Conservation (phyloP, 2,329 filamentous ascomycete species). For the Pseudocercospora cruenta region DNA sequence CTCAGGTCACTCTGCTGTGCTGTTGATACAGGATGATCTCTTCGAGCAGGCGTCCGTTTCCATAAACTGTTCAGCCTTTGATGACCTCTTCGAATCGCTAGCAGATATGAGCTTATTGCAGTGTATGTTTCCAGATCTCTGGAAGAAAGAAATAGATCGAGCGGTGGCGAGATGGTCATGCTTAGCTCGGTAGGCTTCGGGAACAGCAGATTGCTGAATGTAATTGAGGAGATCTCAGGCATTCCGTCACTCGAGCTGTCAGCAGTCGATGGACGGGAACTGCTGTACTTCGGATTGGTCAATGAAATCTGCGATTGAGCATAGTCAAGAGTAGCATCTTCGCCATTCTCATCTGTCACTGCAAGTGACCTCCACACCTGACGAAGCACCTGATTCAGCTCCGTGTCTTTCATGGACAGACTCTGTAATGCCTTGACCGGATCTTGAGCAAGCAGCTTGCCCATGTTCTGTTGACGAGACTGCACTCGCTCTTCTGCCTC, state of each 20-base stretch:
- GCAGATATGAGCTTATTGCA: slow-evolving; percentile 81
- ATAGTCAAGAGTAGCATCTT: slow-evolving; percentile 76
- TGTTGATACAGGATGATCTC: slow-evolving; percentile 63
- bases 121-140: slow-evolving; percentile 80
- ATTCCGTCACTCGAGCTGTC: slow-evolving; percentile 39
- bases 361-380: slow-evolving; percentile 80
- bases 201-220: slow-evolving; percentile 81
- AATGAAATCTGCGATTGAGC: slow-evolving; percentile 78
- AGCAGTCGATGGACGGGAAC: slow-evolving; percentile 45
- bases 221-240: slow-evolving; percentile 50
- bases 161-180: slow-evolving; percentile 73
- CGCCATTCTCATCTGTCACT: slow-evolving; percentile 74
- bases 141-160: slow-evolving; percentile 83
- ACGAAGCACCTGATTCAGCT: slow-evolving; percentile 75
- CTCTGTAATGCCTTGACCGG: slow-evolving; percentile 60
- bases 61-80: slow-evolving; percentile 82
- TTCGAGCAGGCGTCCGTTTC: slow-evolving; percentile 78
- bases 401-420: slow-evolving; percentile 80
- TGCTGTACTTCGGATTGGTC: slow-evolving; percentile 56
- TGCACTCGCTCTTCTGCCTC: slow-evolving; percentile 81
- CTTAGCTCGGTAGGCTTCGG: slow-evolving; percentile 73
- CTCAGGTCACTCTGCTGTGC: slow-evolving; percentile 65
- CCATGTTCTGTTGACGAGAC: slow-evolving; percentile 69
- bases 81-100: slow-evolving; percentile 83
- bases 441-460: slow-evolving; percentile 54